Conservation (phyloP, 768 basidiomycete species). For the Phylloporus scabripes region DNA sequence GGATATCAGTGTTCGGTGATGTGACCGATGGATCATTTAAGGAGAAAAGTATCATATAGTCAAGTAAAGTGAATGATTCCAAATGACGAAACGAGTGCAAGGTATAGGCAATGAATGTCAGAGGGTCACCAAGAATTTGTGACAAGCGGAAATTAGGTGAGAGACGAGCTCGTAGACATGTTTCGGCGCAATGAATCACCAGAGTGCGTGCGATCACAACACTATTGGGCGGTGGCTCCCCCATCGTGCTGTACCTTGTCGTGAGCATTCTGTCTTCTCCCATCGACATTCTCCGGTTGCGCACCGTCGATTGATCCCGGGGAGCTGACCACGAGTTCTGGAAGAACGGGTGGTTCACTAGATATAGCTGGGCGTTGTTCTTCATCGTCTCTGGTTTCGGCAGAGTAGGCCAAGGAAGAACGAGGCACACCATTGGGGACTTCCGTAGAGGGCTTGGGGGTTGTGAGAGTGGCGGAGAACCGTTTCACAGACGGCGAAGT, state of each 20-base stretch:
- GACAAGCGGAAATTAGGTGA: not conserved
- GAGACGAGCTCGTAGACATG: not conserved
- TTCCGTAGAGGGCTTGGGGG: constrained; percentile 29
- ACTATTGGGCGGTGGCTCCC: constrained; percentile 17
- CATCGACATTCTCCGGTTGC: constrained; percentile 14
- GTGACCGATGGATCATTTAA: not conserved
- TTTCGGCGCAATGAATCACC: not conserved
- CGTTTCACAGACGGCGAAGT: constrained; percentile 19
- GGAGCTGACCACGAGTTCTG: constrained; percentile 32
- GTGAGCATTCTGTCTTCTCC: constrained; percentile 10
- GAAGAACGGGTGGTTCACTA: constrained; percentile 28
- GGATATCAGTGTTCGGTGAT: not conserved
- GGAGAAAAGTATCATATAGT: not conserved
- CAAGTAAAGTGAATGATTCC: constrained; percentile 7
- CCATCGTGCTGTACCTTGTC: constrained; percentile 21
- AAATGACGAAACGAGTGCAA: constrained; percentile 15
- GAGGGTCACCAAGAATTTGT: constrained; percentile 1
- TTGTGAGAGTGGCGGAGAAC: constrained; percentile 22
- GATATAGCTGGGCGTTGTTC: constrained; percentile 23
- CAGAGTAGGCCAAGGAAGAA: constrained; percentile 28
- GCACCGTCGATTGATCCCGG: constrained; percentile 29
- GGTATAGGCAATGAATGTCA: constrained; percentile 1
- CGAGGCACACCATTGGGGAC: constrained; percentile 15
- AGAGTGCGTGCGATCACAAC: not conserved
- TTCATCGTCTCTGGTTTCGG: constrained; percentile 25